Conservation (phyloP, 805 yeast species). For the Clavispora vitiphila region DNA sequence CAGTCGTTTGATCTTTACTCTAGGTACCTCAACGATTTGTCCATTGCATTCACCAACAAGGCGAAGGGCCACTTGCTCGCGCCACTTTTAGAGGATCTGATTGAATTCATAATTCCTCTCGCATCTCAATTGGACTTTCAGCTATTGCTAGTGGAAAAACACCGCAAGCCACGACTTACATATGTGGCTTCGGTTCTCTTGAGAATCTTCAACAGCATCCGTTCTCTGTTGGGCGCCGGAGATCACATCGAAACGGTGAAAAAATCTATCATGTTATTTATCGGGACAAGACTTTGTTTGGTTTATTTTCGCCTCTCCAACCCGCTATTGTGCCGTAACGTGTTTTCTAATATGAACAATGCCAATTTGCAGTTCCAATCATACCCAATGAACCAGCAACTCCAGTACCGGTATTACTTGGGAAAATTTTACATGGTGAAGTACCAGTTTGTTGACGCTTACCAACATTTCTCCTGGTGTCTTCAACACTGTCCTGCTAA, state of each 20-base stretch:
- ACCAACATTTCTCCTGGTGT: constrained; percentile 52
- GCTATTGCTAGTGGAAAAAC: constrained; percentile 38
- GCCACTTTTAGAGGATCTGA: constrained; percentile 31
- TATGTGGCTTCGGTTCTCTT: constrained; percentile 51
- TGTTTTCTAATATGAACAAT: constrained; percentile 56
- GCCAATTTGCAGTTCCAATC: constrained; percentile 38
- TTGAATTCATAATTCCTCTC: constrained; percentile 40
- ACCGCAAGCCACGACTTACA: constrained; percentile 41
- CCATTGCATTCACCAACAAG: constrained; percentile 46
- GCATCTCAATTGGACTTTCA: constrained; percentile 35
- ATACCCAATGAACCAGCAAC: constrained; percentile 41
- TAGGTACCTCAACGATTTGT: constrained; percentile 41
- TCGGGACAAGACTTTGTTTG: constrained; percentile 52
- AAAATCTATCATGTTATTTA: constrained; percentile 45
- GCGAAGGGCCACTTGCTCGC: constrained; percentile 34
- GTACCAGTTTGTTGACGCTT: constrained; percentile 43
- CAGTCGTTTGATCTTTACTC: constrained; percentile 53
- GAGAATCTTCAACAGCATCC: constrained; percentile 55
- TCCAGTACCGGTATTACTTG: constrained; percentile 49
- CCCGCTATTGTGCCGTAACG: constrained; percentile 56
- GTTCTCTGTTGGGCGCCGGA: constrained; percentile 41
- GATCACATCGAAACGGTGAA: constrained; percentile 37
- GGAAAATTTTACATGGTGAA: constrained; percentile 54
- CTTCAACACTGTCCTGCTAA: constrained; percentile 32
- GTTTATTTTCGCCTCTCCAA: constrained; percentile 51